Base-by-base conservation (phyloP, 305 asterid species). In the Fraxinus floribunda region DNA sequence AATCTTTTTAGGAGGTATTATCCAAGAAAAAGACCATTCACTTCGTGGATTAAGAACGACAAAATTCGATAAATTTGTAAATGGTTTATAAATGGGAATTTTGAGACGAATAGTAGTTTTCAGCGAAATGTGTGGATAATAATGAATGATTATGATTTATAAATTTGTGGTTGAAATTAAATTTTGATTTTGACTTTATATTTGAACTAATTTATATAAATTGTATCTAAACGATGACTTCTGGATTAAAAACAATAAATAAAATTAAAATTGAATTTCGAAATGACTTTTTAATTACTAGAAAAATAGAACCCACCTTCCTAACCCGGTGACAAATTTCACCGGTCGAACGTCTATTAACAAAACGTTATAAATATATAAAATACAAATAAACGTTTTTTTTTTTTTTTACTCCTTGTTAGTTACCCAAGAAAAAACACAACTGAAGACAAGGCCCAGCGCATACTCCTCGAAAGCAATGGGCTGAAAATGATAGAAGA, bases 401-500 rank as follows among this genome's bases (percentile, higher is more conserved):
- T 32, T 30, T 30, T 60, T 60, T 68, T 62, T 68, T 11, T 26
- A 2, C 74, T 1, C 26, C 44, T 26, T 24, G 0, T 24, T 11
- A 26, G 73, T 7, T 22, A 10, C 36, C 74, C 74, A 72, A 34
- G 76, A 34, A 72, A 70, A 72, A 72, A 72, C 76, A 72, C 16
- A 15, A 7, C 46, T 34, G 11, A 72, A 72, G 76, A 72, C 76
- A 72, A 72, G 76, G 15, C 46, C 29, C 76, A 72, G 49, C 49
- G 76, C 76, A 72, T 72, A 32, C 46, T 32, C 44, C 76, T 30
- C 15, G 41, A 72, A 34, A 39, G 49, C 78, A 26, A 75, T 78
- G 75, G 86, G 82, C 49, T 66, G 87, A 86, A 84, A 81, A 79
- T 60, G 87, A 83, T 55, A 80, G 71, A 60, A 77, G 79, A 78